Percentiles rank a stretch among this genome's conserved stretches.
These are phyloP conservation scores for Zygosaccharomyces bailii DNA, from an alignment of 805 yeast species.

Conservation along the genomic window DNA sequence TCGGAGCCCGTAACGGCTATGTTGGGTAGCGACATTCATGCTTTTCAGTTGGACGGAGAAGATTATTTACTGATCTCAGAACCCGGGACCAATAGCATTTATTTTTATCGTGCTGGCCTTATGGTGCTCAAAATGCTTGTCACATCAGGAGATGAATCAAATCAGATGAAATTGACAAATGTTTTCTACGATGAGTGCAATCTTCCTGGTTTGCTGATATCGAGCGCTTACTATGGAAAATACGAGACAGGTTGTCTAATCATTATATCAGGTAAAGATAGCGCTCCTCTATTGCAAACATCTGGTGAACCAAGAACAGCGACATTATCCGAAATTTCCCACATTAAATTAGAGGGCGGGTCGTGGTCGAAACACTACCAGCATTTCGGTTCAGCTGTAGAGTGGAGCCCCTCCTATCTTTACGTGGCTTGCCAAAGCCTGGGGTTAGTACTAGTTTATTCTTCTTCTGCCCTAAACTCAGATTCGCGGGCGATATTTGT, in stretches of 20 bases:
- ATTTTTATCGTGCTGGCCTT: conserved; percentile 34
- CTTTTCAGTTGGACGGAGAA: conserved; percentile 28
- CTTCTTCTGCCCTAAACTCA: conserved; percentile 10
- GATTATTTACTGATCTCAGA: conserved; percentile 45
- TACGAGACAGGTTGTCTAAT: conserved; percentile 24
- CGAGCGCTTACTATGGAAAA: conserved; percentile 43
- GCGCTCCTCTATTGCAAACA: conserved; percentile 18
- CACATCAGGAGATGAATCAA: conserved; percentile 18
- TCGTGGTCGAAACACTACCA: conserved; percentile 20
- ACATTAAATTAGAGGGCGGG: conserved; percentile 14
- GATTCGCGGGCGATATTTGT: conserved; percentile 17
- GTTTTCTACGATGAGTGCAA: conserved; percentile 39
- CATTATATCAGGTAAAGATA: conserved; percentile 16
- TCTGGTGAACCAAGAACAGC: conserved; percentile 8
- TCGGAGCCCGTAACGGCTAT: conserved; percentile 19
- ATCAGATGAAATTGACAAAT: conserved; percentile 35
- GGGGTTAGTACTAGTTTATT: conserved; percentile 22
- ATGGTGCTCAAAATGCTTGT: conserved; percentile 29
- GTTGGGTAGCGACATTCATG: conserved; percentile 44
- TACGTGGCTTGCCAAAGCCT: conserved; percentile 24
- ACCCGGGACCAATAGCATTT: conserved; percentile 50
- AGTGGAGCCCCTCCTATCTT: conserved; percentile 8
- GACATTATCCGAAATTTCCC: conserved; percentile 10
- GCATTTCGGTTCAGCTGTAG: conserved; percentile 24
- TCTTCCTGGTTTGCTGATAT: conserved; percentile 42